Evolutionary conservation across 495 filamentous ascomycete species (phyloP).

Genomic region (Parathielavia appendiculata): DNA sequence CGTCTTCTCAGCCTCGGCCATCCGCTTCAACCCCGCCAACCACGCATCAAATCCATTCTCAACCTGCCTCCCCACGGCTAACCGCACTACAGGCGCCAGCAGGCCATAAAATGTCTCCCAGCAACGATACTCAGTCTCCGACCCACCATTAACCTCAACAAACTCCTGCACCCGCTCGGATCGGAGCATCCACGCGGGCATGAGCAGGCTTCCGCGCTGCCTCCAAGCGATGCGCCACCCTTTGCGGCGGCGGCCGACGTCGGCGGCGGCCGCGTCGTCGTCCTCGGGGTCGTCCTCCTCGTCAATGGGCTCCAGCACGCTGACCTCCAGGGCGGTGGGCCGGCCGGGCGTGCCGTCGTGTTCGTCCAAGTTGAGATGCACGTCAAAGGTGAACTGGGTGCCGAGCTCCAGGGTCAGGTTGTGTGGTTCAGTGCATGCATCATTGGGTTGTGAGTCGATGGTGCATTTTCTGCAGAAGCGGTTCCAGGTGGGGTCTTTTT

Average conservation of each 20-base stretch:
- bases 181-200: slow-evolving; percentile 28
- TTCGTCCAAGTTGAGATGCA: slow-evolving; percentile 24
- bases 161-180: slow-evolving; percentile 41
- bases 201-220: slow-evolving; percentile 7
- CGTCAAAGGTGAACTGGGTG: slow-evolving; percentile 33
- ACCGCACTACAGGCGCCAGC: slow-evolving; percentile 27
- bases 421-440: neutral
- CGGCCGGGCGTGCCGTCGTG: slow-evolving; percentile 2
- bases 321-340: slow-evolving; percentile 25
- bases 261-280: neutral
- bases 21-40: slow-evolving; percentile 31
- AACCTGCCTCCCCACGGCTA: slow-evolving; percentile 22
- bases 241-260: neutral
- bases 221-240: slow-evolving; percentile 36
- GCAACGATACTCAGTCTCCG: slow-evolving; percentile 25
- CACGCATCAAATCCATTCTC: slow-evolving; percentile 30
- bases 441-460: slow-evolving; percentile 24
- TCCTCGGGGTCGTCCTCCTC: neutral
- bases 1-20: slow-evolving; percentile 20
- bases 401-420: slow-evolving; percentile 15
- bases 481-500: slow-evolving; percentile 36
- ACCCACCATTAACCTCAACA: slow-evolving; percentile 20
- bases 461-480: slow-evolving; percentile 28
- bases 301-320: slow-evolving; percentile 29
- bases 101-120: slow-evolving; percentile 42